A percentile compares a stretch with the other conserved stretches of the same genome.
phyloP scores from a whole-genome alignment of 257 asterid genomes.

The Vinca minor region DNA sequence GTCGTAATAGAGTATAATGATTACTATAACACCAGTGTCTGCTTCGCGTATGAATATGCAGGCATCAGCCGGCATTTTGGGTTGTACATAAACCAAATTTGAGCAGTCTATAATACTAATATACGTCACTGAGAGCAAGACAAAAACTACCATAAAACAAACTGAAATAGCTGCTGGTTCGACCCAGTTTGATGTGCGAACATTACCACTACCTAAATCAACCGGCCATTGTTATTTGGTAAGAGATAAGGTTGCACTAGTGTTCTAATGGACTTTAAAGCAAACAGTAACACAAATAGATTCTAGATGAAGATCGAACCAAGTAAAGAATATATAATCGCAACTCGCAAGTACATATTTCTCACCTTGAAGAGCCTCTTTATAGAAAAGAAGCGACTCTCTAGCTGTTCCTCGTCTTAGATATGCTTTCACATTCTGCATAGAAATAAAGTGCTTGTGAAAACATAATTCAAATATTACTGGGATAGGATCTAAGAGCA shows the following conservation, averaged over 20 bases:
- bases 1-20: too few species aligned
- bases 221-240: too few species aligned
- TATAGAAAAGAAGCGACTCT: slow-evolving; percentile 56
- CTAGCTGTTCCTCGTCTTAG: slow-evolving; percentile 77
- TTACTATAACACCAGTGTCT: not conserved
- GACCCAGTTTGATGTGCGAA: too few species aligned
- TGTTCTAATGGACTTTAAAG: not conserved
- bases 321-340: not conserved
- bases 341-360: not conserved
- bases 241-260: too few species aligned
- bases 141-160: too few species aligned
- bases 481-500: not conserved
- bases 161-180: too few species aligned
- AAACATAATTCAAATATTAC: not conserved
- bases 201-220: too few species aligned
- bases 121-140: too few species aligned
- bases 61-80: not conserved
- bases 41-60: too few species aligned
- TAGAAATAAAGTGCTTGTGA: slow-evolving; percentile 9
- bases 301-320: not conserved
- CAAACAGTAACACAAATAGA: not conserved
- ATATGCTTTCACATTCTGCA: slow-evolving; percentile 75
- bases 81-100: not conserved
- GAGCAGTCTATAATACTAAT: too few species aligned
- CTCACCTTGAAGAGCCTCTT: slow-evolving; percentile 84